Evolutionary conservation across 352 stramenopile species (phyloP), one percentile per base, ranked within the genome.

Genomic region (Thalassiosira exigua): DNA sequence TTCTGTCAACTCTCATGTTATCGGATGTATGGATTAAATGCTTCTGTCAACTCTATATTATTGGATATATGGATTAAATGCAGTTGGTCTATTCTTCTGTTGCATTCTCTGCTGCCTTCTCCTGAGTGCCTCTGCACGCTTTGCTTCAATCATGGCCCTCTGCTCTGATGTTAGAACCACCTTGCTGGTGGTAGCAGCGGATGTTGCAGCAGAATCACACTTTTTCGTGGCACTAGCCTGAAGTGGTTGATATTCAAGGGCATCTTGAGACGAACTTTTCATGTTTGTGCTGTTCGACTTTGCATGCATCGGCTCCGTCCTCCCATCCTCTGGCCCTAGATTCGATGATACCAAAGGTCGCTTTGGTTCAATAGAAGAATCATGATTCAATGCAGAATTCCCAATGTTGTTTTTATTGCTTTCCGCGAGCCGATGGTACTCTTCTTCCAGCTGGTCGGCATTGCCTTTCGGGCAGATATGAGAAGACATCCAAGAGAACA

Each of bases 361-460:
- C n/a, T n/a, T n/a, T 27, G 36, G 9, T 5, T 51, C 29, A 9
- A 57, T 36, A 30, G 48, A 51, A n/a, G 48, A 71, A 69, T 72
- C 54, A n/a, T n/a, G n/a, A n/a, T n/a, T n/a, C n/a, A n/a, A n/a
- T n/a, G n/a, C n/a, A n/a, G n/a, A n/a, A n/a, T n/a, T n/a, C n/a
- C n/a, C n/a, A 32, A 30, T 39, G 36, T 75, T 33, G 0, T 46
- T 44, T 33, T 64, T 44, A 21, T 51, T 51, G 22, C 42, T 54
- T 12, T 57, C 62, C 26, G 67, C 64, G 65, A 85, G 66, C 4
- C 52, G 62, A 58, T 76, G 59, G 54, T 90, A 94, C 32, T 78
- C 54, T 29, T 74, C 26, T 65, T 94, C 89, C 52, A 94, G 84
- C 44, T 91, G 72, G 32, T 93, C 73, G 4, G 71, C 73, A 4